A percentile compares a stretch with the other conserved stretches of the same genome.
Conservation (phyloP, 768 basidiomycete species). For the Boletus insuetus region DNA sequence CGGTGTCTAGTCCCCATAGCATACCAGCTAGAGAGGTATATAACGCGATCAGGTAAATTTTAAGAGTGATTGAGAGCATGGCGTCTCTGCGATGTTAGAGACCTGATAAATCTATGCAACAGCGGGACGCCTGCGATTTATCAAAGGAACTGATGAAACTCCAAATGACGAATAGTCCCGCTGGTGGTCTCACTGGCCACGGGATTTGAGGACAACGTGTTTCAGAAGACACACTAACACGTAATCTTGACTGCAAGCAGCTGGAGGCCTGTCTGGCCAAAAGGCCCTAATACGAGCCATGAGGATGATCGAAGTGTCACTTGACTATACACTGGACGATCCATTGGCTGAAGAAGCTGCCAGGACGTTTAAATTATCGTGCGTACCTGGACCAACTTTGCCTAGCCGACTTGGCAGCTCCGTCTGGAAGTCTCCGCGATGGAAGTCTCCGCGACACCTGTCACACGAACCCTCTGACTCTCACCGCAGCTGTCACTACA, state of each 20-base stretch:
- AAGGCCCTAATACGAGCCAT: neutral
- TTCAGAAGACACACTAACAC: neutral
- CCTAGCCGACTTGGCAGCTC: too few species aligned
- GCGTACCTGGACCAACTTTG: too few species aligned
- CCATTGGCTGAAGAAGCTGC: too few species aligned
- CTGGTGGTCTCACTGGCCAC: neutral
- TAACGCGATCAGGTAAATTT: slow-evolving; percentile 27
- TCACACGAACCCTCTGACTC: neutral
- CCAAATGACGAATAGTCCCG: neutral
- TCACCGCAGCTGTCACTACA: neutral
- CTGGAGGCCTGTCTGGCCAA: too few species aligned
- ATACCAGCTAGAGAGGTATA: slow-evolving; percentile 28
- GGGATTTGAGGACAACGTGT: too few species aligned
- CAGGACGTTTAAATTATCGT: too few species aligned
- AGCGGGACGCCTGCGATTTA: neutral
- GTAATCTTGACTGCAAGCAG: neutral
- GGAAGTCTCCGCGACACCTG: neutral
- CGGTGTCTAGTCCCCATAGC: slow-evolving; percentile 33
- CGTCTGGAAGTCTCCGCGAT: too few species aligned
- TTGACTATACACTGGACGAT: too few species aligned
- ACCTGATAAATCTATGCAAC: neutral
- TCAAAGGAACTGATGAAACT: neutral
- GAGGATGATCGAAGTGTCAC: neutral
- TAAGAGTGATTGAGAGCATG: slow-evolving; percentile 16
- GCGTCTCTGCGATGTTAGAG: neutral